phyloP scores from a whole-genome alignment of 306 rosid genomes.

The Echinosophora koreensis region DNA sequence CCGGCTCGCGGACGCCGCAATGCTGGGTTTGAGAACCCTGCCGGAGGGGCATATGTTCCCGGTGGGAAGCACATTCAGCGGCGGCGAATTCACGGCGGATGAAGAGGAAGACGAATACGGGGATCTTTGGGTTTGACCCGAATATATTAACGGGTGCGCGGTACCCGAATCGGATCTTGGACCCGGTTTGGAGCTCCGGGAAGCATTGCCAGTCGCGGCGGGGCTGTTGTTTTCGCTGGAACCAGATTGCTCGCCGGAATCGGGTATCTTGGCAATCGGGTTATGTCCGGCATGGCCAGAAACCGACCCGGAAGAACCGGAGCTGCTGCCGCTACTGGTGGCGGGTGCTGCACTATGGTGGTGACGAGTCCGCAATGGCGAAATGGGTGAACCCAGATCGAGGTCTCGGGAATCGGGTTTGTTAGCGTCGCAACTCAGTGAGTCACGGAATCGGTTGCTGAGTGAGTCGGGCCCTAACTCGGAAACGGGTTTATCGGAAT shows the following conservation, averaged over 20 bases:
- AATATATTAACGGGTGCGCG: constrained; percentile 53
- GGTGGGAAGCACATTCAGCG: constrained; percentile 63
- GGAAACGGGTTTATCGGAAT: constrained; percentile 61
- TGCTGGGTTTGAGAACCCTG: constrained; percentile 62
- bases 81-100: constrained; percentile 66
- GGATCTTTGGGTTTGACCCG: constrained; percentile 55
- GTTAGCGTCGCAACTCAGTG: constrained; percentile 68
- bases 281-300: constrained; percentile 57
- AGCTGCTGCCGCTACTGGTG: constrained; percentile 69
- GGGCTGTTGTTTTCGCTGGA: constrained; percentile 75
- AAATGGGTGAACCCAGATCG: constrained; percentile 88
- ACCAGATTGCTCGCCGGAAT: constrained; percentile 77
- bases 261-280: constrained; percentile 51
- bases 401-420: constrained; percentile 87
- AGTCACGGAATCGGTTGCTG: constrained; percentile 64
- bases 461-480: constrained; percentile 60
- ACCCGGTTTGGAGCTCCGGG: constrained; percentile 53
- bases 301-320: constrained; percentile 75
- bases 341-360: constrained; percentile 50
- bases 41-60: constrained; percentile 90
- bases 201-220: constrained; percentile 56
- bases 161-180: constrained; percentile 63
- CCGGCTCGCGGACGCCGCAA: constrained; percentile 55
- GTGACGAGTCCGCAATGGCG: constrained; percentile 73
- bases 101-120: constrained; percentile 1